Evolutionary conservation across 352 stramenopile genomes (phyloP).

Genomic region (Aphanomyces euteiches): DNA sequence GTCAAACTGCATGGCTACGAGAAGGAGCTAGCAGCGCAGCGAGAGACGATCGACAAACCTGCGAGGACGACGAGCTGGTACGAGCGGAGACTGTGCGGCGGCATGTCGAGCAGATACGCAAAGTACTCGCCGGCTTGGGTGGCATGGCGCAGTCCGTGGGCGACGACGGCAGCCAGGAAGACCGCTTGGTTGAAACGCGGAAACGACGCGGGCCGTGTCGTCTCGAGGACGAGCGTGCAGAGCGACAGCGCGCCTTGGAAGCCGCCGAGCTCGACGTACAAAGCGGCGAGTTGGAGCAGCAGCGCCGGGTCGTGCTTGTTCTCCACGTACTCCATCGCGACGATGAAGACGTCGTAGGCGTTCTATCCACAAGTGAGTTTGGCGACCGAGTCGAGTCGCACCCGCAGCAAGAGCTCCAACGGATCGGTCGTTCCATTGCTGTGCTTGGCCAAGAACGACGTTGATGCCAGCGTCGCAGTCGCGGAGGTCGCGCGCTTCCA

Average conservation of each 20-base stretch:
- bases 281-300: constrained; percentile 49
- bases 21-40: not conserved
- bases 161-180: constrained; percentile 60
- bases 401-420: constrained; percentile 3
- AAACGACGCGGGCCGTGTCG: constrained; percentile 38
- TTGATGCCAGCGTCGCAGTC: constrained; percentile 43
- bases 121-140: constrained; percentile 70
- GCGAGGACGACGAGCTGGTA: constrained; percentile 62
- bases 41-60: constrained; percentile 16
- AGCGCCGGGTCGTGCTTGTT: constrained; percentile 61
- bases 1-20: constrained; percentile 18
- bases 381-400: not conserved
- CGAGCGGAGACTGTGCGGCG: constrained; percentile 43
- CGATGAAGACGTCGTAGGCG: constrained; percentile 70
- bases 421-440: constrained; percentile 22
- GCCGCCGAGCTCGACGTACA: constrained; percentile 66
- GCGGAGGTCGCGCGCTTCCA: constrained; percentile 48
- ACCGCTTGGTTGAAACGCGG: constrained; percentile 49
- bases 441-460: constrained; percentile 22
- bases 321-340: constrained; percentile 68
- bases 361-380: constrained; percentile 33
- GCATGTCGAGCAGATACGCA: constrained; percentile 57
- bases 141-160: constrained; percentile 49
- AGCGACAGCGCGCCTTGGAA: constrained; percentile 60
- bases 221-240: constrained; percentile 64